Evolutionary conservation across 257 asterid species (phyloP), one percentile per base, ranked within the genome.

Genomic region (Solanum rostratum): DNA sequence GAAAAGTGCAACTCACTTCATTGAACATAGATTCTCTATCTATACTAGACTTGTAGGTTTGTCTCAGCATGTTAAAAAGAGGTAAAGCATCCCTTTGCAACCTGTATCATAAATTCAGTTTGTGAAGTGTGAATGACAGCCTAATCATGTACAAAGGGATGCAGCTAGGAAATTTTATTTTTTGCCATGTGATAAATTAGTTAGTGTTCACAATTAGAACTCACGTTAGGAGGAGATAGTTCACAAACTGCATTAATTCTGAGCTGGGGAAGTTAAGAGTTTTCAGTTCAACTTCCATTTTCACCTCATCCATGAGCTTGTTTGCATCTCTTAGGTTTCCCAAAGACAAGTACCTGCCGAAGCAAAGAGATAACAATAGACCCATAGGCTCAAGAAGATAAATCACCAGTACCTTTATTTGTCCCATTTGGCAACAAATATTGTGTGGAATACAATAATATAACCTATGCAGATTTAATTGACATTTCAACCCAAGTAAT

Each of bases 261-360:
- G 98, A 93, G 84, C 76, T 89, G 84, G 99, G 98, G 68, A 95
- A 91, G 59, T 90, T 92, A 74, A 91, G 63, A 86, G 91, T 92
- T 85, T 87, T 89, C 74, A 71, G 82, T 84, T 91, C 91, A 84
- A 92, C 92, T 90, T 94, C 94, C 91, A 92, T 93, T 87, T 88
- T 91, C 88, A 94, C 86, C 66, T 95, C 98, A 87, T 95, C 98
- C 93, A 93, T 88, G 46, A 94, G 93, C 85, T 83, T 85, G 86
- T 95, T 95, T 79, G 99, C 99, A 90, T 97, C 99, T 94, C 98
- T 91, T 86, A 97, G 87, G 91, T 94, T 97, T 83, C 99, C 98
- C 79, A 90, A 90, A 80, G 97, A 92, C 86, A 95, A 86, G 87
- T 95, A 94, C 99, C 98, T 97, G 85, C 41, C 55, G 29, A 20